These are phyloP conservation scores for Suhomyces atakaporum DNA, from an alignment of 1,139 yeast genomes.

Conservation along the genomic window DNA sequence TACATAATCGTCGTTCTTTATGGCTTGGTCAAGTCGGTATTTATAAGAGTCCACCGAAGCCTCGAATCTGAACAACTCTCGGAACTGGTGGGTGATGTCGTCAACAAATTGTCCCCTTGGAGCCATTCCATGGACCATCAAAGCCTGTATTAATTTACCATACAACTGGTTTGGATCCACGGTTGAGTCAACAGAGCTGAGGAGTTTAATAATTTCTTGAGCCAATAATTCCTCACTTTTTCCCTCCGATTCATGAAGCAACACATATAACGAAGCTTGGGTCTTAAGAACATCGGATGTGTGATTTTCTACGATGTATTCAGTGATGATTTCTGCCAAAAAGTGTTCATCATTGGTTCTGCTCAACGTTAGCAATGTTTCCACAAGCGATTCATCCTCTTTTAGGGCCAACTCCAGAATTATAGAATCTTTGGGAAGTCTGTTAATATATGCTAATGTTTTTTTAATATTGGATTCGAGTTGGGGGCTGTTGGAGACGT, in stretches of 20 bases:
- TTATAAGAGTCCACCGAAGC: slow-evolving; percentile 30
- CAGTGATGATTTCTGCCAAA: slow-evolving; percentile 20
- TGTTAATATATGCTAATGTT: slow-evolving; percentile 2
- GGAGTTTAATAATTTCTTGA: slow-evolving; percentile 9
- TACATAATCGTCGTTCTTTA: slow-evolving; percentile 21
- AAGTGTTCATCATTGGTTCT: slow-evolving; percentile 15
- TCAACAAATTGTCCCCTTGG: slow-evolving; percentile 26
- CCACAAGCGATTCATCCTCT: slow-evolving; percentile 29
- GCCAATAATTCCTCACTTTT: slow-evolving; percentile 13
- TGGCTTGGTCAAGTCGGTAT: slow-evolving; percentile 32
- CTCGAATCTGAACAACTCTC: slow-evolving; percentile 17
- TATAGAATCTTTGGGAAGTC: slow-evolving; percentile 1
- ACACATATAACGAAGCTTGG: slow-evolving; percentile 21
- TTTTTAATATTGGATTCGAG: slow-evolving; percentile 7
- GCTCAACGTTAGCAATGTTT: slow-evolving; percentile 20
- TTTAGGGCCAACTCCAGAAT: slow-evolving; percentile 3
- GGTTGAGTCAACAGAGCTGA: slow-evolving; percentile 1
- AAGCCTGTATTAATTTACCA: slow-evolving; percentile 22
- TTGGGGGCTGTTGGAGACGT: slow-evolving; percentile 19
- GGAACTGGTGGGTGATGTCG: slow-evolving; percentile 19
- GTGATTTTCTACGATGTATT: background rate
- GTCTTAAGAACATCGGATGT: slow-evolving; percentile 17
- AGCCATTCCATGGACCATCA: slow-evolving; percentile 18
- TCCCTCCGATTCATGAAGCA: slow-evolving; percentile 5
- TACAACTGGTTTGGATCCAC: slow-evolving; percentile 17